Base-by-base conservation (phyloP, 2,329 filamentous ascomycete genomes). In the Colletotrichum sublineola region DNA sequence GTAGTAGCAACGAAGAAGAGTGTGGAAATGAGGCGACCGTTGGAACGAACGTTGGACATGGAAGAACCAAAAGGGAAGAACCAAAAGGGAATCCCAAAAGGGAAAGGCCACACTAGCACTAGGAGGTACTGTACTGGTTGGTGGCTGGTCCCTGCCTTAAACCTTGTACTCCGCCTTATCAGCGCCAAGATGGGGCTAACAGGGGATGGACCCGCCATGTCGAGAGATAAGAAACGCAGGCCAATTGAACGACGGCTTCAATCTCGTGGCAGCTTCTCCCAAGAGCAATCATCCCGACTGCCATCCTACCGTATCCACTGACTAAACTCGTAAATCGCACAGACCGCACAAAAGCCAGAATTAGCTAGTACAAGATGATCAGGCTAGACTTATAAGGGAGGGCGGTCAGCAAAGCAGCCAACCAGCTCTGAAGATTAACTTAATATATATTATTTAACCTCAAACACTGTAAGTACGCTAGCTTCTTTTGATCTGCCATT, bases 141-240 rank as follows among this genome's bases (percentile, higher is more conserved):
- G 6, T 38, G 29, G 50, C 40, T 44, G 53, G 69, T 48, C 44
- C 70, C 69, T 65, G 53, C 42, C 58, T 48, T 18, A 8, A 11
- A 63, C 71, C 63, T 68, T 44, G 31, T 48, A 9, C 57, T 36
- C 24, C 24, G 68, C 72, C 69, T 73, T 74, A 69, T 74, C 72
- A 73, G 38, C 63, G 65, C 72, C 72, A 74, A 74, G 72, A 36
- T 18, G n/a, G 7, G 50, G 64, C 69, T 66, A 69, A 1, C 18
- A 20, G 5, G 6, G 29, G 5, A 1, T 5, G 38, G 38, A 7
- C 46, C 69, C 69, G 50, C 50, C n/a, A 12, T 68, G 36, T 69
- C 69, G 65, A 74, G 57, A 74, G 72, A 74, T 74, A 74, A 74
- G 72, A 60, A 46, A 50, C 18, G n/a, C 12, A 14, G 48, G 29